Percentiles rank a stretch among this genome's conserved stretches.
phyloP scores from a whole-genome alignment of 257 asterid species.

The Verbena officinalis region DNA sequence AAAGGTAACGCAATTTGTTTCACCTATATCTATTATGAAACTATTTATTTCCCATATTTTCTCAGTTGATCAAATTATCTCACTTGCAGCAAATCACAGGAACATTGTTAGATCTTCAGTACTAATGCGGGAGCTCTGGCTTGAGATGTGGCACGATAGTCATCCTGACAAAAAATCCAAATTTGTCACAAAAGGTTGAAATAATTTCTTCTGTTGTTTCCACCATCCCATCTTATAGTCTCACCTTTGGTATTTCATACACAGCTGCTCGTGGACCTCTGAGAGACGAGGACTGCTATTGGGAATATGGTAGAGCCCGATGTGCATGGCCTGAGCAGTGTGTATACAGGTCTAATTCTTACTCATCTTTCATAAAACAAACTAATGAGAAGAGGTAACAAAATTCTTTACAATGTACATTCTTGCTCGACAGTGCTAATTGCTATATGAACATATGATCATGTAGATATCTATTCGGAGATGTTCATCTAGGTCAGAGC shows the following conservation, averaged over 20 bases:
- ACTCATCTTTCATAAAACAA: conserved; percentile 15
- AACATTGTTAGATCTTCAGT: conserved; percentile 88
- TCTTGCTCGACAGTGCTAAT: conserved; percentile 18
- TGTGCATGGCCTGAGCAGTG: conserved; percentile 96
- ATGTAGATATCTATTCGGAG: conserved; percentile 86
- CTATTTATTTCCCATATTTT: not conserved
- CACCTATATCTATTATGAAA: not conserved
- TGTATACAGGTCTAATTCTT: conserved; percentile 74
- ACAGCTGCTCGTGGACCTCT: conserved; percentile 93
- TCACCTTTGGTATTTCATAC: conserved; percentile 10
- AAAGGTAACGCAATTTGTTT: conserved; percentile 62
- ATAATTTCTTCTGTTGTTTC: conserved; percentile 22
- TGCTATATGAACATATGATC: conserved; percentile 15
- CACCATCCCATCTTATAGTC: conserved; percentile 13
- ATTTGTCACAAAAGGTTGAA: conserved; percentile 87
- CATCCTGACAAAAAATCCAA: conserved; percentile 82
- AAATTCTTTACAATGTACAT: conserved; percentile 1
- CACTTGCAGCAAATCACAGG: conserved; percentile 86
- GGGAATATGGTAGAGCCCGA: conserved; percentile 99
- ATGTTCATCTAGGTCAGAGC: conserved; percentile 97
- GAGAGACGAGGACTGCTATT: conserved; percentile 95
- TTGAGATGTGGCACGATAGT: conserved; percentile 97
- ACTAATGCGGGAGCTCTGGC: conserved; percentile 98
- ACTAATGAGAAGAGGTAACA: not conserved
- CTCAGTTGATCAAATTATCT: conserved; percentile 29